These are phyloP conservation scores for Metschnikowia sp. DNA, from an alignment of 805 yeast species.

Conservation along the genomic window DNA sequence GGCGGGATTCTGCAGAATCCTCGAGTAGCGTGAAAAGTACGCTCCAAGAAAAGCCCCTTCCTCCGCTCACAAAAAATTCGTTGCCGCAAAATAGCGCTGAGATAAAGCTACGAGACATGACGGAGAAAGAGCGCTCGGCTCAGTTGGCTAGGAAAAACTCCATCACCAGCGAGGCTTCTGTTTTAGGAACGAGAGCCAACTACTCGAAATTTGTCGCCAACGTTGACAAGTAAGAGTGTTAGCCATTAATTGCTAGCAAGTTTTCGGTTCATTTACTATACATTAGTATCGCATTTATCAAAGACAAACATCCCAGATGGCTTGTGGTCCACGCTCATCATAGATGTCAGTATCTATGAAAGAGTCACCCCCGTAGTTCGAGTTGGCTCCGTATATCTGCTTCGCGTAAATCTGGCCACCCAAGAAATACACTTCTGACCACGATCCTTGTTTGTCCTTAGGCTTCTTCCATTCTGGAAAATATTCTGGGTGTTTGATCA, in stretches of 20 bases:
- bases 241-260: not conserved
- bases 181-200: conserved; percentile 39
- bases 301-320: conserved; percentile 63
- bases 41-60: not conserved
- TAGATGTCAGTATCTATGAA: conserved; percentile 70
- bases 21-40: not conserved
- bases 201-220: conserved; percentile 37
- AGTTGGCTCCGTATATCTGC: conserved; percentile 67
- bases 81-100: not conserved
- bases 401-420: conserved; percentile 88
- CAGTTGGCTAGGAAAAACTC: conserved; percentile 27
- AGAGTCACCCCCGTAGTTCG: conserved; percentile 53
- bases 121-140: not conserved
- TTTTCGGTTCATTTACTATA: not conserved
- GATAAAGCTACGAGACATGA: too few relatives aligned
- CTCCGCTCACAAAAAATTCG: not conserved
- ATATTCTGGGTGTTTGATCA: conserved; percentile 79
- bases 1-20: conserved; percentile 1
- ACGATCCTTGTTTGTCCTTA: conserved; percentile 50
- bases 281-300: conserved; percentile 1
- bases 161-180: conserved; percentile 30
- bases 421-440: conserved; percentile 70
- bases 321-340: conserved; percentile 75
- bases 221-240: conserved; percentile 10
- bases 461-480: conserved; percentile 88